Base-by-base conservation (phyloP, 2,329 filamentous ascomycete genomes). In the Fonsecaea multimorphosa region DNA sequence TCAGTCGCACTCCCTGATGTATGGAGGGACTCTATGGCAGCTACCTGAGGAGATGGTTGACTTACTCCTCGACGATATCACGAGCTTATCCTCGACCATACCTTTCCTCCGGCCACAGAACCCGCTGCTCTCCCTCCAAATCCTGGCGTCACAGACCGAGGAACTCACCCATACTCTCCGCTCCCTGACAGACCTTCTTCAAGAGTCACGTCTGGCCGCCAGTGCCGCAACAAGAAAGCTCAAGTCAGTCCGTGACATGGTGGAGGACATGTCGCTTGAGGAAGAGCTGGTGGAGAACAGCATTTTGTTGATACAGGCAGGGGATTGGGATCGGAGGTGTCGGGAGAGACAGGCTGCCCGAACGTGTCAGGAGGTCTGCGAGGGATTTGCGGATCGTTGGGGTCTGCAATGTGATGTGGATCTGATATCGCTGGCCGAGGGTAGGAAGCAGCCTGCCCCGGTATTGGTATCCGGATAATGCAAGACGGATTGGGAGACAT, bases 201-300 rank as follows among this genome's bases (percentile, higher is more conserved):
- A 98, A 78, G 97, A 98, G 89, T 93, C 91, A 34, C 89, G 92
- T 12, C 94, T 98, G 78, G 91, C 91, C 0, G 95, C 92, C 0
- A 90, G 88, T 2, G 90, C 90, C 9, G 95, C 94, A 1, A 89
- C 90, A 1, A 84, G 95, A 62, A 86, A 92, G 52, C 81, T 99
- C 58, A 89, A 90, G 71, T 91, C 88, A 38, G 93, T 92, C 6
- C 91, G 90, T 72, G 93, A 96, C 75, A 87, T 96, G 67, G 89
- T 98, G 1, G 87, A 89, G 1, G 94, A 97, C 73, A 89, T 97
- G 82, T 86, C 89, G 69, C 86, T 87, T 65, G 95, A 98, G 73
- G 89, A 92, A 66, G 92, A 97, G 73, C 83, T 89, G 34, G 87
- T 89, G 57, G 92, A 97, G 73, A 89, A 95, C 75, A 93, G 92